phyloP scores from a whole-genome alignment of 208 protist species.

The Leishmania lainsoni region DNA sequence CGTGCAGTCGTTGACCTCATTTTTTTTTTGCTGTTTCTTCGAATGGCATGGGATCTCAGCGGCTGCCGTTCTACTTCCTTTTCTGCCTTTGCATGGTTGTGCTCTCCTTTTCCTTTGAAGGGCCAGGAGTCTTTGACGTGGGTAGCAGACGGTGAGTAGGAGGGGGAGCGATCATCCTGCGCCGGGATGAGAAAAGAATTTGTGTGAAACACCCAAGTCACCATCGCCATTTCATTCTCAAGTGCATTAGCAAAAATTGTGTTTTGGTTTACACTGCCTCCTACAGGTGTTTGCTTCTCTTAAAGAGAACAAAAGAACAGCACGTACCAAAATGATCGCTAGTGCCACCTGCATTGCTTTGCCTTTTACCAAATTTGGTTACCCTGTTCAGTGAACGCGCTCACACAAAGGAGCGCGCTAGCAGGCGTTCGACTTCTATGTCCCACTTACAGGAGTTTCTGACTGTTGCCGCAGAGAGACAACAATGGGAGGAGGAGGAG shows the following conservation, averaged over 20 bases:
- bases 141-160: background rate
- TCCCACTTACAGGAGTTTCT: background rate
- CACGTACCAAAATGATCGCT: background rate
- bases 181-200: background rate
- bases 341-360: background rate
- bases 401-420: background rate
- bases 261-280: background rate
- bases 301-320: background rate
- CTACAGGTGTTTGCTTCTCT: background rate
- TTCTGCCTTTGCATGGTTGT: slow-evolving; percentile 4
- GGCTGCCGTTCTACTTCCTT: slow-evolving; percentile 3
- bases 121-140: background rate
- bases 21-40: background rate
- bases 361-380: background rate
- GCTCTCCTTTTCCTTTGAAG: slow-evolving; percentile 6
- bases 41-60: background rate
- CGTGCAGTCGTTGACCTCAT: background rate
- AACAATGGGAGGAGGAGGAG: background rate
- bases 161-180: background rate
- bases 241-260: background rate
- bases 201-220: background rate
- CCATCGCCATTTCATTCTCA: slow-evolving; percentile 2
- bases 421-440: background rate
- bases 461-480: background rate
- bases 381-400: background rate